phyloP scores from a whole-genome alignment of 805 yeast genomes.

The Zygoascus biomembranicola region DNA sequence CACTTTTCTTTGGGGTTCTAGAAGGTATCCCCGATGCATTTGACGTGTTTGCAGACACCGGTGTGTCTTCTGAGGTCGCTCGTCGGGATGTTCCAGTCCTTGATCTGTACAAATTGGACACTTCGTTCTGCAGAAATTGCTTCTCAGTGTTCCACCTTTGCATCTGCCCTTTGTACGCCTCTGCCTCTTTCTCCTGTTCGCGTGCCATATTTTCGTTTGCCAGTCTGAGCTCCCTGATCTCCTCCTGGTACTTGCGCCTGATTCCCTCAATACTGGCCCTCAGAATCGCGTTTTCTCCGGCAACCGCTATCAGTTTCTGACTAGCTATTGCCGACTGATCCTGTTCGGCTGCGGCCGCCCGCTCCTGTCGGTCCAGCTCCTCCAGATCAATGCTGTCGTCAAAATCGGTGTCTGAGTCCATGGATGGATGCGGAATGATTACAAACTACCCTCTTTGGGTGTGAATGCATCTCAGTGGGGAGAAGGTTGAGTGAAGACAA shows the following conservation, averaged over 20 bases:
- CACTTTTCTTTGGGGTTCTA: conserved; percentile 1
- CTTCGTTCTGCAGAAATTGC: conserved; percentile 44
- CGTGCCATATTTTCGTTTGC: conserved; percentile 16
- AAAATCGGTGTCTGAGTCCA: background rate
- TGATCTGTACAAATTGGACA: conserved; percentile 17
- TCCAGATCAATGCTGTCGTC: conserved; percentile 20
- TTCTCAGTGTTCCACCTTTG: conserved; percentile 45
- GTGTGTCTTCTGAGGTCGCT: background rate
- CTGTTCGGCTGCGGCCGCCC: background rate
- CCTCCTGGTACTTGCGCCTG: conserved; percentile 20
- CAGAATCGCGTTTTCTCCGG: conserved; percentile 76
- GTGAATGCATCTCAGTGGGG: too few species aligned
- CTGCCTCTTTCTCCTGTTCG: conserved; percentile 31
- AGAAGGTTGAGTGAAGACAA: too few species aligned
- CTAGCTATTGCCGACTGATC: conserved; percentile 21
- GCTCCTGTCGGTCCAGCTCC: conserved; percentile 13
- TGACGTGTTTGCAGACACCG: background rate
- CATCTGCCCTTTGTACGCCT: conserved; percentile 34
- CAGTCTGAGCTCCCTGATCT: conserved; percentile 20
- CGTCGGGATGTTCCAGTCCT: background rate
- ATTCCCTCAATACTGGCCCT: conserved; percentile 44
- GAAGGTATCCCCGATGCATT: background rate
- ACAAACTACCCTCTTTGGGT: too few species aligned
- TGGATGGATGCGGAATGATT: background rate
- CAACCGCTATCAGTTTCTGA: conserved; percentile 41